Conservation (phyloP, 352 stramenopile species). For the Lagenidium giganteum region DNA sequence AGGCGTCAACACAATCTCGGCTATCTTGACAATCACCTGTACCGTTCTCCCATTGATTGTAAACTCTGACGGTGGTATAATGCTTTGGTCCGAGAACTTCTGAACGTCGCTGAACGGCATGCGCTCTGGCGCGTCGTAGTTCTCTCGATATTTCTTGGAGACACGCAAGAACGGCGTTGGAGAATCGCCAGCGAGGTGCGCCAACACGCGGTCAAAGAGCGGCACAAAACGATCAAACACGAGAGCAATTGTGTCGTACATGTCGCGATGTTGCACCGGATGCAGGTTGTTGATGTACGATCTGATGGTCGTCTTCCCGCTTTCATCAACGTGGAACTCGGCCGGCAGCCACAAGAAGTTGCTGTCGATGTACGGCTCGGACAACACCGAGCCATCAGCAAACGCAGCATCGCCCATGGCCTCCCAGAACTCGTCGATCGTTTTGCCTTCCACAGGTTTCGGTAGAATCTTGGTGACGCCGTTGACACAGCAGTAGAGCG, state of each 20-base stretch:
- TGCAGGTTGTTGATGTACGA: slow-evolving; percentile 40
- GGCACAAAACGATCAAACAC: slow-evolving; percentile 27
- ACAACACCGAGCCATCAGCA: too few species aligned
- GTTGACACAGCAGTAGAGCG: slow-evolving; percentile 51
- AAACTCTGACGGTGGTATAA: slow-evolving; percentile 2
- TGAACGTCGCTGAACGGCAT: background rate
- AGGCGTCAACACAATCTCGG: slow-evolving; percentile 24
- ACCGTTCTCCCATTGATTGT: slow-evolving; percentile 11
- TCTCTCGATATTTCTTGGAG: slow-evolving; percentile 14
- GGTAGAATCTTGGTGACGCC: slow-evolving; percentile 17
- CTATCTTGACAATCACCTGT: slow-evolving; percentile 35
- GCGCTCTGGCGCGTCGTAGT: slow-evolving; percentile 2
- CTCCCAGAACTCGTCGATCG: too few species aligned
- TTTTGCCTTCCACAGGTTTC: background rate
- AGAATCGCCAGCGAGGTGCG: slow-evolving; percentile 1
- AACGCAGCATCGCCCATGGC: too few species aligned
- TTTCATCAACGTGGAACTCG: slow-evolving; percentile 13
- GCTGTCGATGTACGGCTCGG: too few species aligned
- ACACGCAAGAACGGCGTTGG: background rate
- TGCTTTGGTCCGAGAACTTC: slow-evolving; percentile 2
- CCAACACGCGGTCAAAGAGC: slow-evolving; percentile 22
- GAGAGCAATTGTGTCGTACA: slow-evolving; percentile 19
- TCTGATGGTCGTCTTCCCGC: slow-evolving; percentile 12
- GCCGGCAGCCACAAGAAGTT: slow-evolving; percentile 29
- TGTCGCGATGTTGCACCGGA: slow-evolving; percentile 6